Conservation (phyloP, 2,329 filamentous ascomycete species). For the Alternaria longipes region DNA sequence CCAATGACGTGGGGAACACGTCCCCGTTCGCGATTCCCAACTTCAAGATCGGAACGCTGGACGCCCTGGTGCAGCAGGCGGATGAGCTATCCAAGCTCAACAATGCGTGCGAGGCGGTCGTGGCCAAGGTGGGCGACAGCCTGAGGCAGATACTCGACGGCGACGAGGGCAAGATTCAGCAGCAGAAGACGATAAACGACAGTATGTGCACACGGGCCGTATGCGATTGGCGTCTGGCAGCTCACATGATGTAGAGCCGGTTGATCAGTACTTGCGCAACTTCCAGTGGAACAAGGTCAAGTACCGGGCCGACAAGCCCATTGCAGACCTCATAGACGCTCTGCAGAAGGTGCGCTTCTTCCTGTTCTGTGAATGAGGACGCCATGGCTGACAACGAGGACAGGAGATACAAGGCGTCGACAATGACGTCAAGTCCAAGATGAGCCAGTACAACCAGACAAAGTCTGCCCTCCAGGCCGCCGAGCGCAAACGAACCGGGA, state of each 20-base stretch:
- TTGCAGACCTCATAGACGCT: constrained; percentile 85
- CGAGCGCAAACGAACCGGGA: constrained; percentile 90
- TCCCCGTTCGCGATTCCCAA: constrained; percentile 84
- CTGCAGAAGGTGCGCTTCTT: constrained; percentile 82
- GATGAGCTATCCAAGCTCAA: constrained; percentile 94
- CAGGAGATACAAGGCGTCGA: constrained; percentile 91
- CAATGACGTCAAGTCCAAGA: constrained; percentile 94
- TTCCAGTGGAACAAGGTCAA: constrained; percentile 99
- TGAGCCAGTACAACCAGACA: constrained; percentile 90
- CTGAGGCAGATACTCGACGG: constrained; percentile 83
- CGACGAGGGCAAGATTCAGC: constrained; percentile 80
- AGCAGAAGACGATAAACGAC: constrained; percentile 94
- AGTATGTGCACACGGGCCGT: constrained; percentile 60
- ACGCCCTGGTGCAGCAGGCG: constrained; percentile 93
- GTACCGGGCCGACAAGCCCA: constrained; percentile 90
- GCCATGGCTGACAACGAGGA: no score
- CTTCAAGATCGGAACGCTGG: constrained; percentile 97
- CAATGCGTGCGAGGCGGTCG: constrained; percentile 78
- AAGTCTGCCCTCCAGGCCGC: constrained; percentile 84
- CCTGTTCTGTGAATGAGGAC: no score
- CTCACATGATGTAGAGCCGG: constrained; percentile 73
- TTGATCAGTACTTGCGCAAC: constrained; percentile 86
- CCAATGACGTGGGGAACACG: constrained; percentile 77
- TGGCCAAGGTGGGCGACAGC: constrained; percentile 87
- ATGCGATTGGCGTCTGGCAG: not conserved